These are phyloP conservation scores for Phytophthora tentaculata DNA, from an alignment of 352 stramenopile genomes.

Conservation along the genomic window DNA sequence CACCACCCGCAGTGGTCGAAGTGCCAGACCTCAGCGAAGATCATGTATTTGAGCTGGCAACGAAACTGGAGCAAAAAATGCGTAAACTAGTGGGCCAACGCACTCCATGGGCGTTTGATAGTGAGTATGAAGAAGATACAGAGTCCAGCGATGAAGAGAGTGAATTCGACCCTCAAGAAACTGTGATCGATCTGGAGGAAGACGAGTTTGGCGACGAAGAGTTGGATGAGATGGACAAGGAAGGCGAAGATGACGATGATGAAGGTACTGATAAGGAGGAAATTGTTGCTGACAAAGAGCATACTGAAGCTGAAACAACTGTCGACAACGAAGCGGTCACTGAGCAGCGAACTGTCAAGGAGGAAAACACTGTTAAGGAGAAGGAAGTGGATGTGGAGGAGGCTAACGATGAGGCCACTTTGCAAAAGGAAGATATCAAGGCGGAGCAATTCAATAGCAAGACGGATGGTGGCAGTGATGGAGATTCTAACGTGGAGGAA, in stretches of 20 bases:
- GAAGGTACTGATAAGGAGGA: conserved; percentile 13
- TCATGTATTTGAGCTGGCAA: conserved; percentile 52
- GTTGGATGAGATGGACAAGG: conserved; percentile 23
- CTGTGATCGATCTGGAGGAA: conserved; percentile 26
- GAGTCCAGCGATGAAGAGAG: conserved; percentile 27
- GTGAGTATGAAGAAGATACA: conserved; percentile 29
- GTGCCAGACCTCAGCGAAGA: conserved; percentile 61
- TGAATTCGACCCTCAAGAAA: conserved; percentile 27
- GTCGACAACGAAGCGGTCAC: conserved; percentile 18
- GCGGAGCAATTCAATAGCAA: conserved; percentile 8
- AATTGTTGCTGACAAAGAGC: conserved; percentile 14
- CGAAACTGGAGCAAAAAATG: conserved; percentile 51
- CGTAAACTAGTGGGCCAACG: conserved; percentile 54
- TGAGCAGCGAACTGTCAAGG: conserved; percentile 1
- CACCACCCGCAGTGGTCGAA: conserved; percentile 71
- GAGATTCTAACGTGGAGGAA: conserved; percentile 6
- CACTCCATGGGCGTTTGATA: conserved; percentile 69
- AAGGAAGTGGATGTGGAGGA: background rate
- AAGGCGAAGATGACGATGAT: conserved; percentile 18
- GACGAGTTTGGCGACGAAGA: conserved; percentile 25
- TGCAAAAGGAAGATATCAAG: background rate
- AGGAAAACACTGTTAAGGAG: background rate
- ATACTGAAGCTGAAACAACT: conserved; percentile 17
- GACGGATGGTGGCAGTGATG: background rate
- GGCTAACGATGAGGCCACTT: background rate